phyloP scores from a whole-genome alignment of 2,329 filamentous ascomycete genomes.

The Coniochaeta sp. region DNA sequence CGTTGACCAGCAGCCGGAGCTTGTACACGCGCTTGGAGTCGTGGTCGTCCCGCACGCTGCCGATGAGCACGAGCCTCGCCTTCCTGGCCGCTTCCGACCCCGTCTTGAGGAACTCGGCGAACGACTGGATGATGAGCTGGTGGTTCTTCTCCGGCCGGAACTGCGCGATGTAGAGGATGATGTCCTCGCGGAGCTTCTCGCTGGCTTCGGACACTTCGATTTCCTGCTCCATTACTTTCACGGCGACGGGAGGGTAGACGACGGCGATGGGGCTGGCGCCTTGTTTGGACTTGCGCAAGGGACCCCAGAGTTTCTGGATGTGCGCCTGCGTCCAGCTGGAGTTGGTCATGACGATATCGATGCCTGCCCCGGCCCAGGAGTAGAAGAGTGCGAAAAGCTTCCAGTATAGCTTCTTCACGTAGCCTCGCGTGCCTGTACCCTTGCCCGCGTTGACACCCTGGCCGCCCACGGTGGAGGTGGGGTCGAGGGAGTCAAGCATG shows the following conservation, averaged over 20 bases:
- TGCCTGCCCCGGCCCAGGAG: constrained; percentile 69
- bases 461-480: constrained; percentile 45
- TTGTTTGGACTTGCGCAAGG: constrained; percentile 36
- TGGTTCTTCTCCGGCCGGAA: constrained; percentile 98
- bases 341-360: constrained; percentile 97
- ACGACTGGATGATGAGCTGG: constrained; percentile 75
- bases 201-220: constrained; percentile 65
- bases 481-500: constrained; percentile 81
- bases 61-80: constrained; percentile 74
- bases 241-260: constrained; percentile 88
- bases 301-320: constrained; percentile 73
- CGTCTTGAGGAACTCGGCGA: constrained; percentile 65
- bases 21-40: constrained; percentile 83
- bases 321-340: constrained; percentile 89
- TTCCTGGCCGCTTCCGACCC: constrained; percentile 41
- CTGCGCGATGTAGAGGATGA: constrained; percentile 89
- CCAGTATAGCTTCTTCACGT: constrained; percentile 79
- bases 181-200: constrained; percentile 62
- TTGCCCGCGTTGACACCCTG: constrained; percentile 79
- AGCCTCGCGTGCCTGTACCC: constrained; percentile 64
- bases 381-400: constrained; percentile 76
- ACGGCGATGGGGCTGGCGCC: constrained; percentile 56
- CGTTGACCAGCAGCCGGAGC: constrained; percentile 76
- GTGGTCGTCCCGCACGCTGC: constrained; percentile 79
- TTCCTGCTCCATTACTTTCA: constrained; percentile 70